Evolutionary conservation across 2,329 filamentous ascomycete genomes (phyloP), one percentile per base, ranked within the genome.

Genomic region (Monosporascus sp.): DNA sequence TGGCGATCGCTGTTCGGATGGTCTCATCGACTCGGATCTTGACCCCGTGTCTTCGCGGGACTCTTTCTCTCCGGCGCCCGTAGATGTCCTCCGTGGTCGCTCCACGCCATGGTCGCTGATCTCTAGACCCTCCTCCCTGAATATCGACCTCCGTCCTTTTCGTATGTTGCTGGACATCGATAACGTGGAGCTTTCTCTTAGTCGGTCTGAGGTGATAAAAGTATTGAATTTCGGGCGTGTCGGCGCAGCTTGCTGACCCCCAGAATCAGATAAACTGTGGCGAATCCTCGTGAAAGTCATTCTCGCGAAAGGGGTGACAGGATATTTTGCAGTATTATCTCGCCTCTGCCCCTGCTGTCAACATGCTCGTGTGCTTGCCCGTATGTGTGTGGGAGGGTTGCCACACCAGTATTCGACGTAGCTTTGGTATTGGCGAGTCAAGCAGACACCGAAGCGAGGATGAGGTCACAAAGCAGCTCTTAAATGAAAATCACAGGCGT

Each of bases 71-170:
- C 67, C 61, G 50, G 51, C 53, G 49, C 62, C 49, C 31, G 59
- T 54, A 5, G 54, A 50, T 18, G 68, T 11, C 20, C 58, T 50
- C 28, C 60, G 52, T 54, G 51, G 62, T 14, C 51, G 48, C 28
- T 60, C 57, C 37, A 63, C 60, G n/a, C 65, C 62, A 38, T 43
- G 54, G 24, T 60, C 55, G 35, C 71, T 71, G 43, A 72, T 69
- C 48, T 72, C 67, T 20, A 81, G 61, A 5, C 78, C 79, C 41
- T 76, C 63, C 64, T 82, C 79, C 60, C 70, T 78, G 59, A 82
- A 82, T 53, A 80, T 68, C 22, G 78, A 81, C 58, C 70, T 75
- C 48, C 78, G 72, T 43, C 73, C 76, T 62, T 79, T 80, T 56
- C 68, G 71, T 48, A 80, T 74, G 53, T 74, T 78, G 60, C 70